Percentiles rank a stretch among this genome's conserved stretches.
Evolutionary conservation across 2,329 filamentous ascomycete genomes (phyloP).

Genomic region (Diaporthe eres): DNA sequence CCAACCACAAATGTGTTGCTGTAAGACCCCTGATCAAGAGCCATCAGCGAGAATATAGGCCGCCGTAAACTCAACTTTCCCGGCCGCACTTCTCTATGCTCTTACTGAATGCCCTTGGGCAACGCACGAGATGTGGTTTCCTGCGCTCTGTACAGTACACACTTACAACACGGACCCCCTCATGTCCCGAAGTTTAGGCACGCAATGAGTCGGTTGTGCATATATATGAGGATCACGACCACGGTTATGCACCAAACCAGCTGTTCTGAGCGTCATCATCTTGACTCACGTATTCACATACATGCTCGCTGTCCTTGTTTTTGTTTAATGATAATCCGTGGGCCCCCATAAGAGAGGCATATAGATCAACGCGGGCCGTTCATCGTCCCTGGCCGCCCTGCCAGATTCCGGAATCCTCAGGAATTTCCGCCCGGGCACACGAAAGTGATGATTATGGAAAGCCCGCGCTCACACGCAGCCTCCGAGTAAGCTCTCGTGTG

Average conservation of each 20-base stretch:
- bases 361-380: background rate
- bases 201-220: background rate
- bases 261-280: background rate
- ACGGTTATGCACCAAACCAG: background rate
- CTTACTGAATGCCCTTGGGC: background rate
- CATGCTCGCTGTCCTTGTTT: background rate
- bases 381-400: too few species aligned
- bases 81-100: background rate
- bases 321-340: background rate
- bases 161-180: background rate
- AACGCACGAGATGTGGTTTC: background rate
- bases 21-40: background rate
- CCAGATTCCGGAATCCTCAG: too few species aligned
- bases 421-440: too few species aligned
- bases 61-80: background rate
- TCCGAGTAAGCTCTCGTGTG: background rate
- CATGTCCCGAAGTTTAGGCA: background rate
- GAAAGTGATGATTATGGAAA: background rate
- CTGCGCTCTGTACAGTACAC: background rate
- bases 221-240: background rate
- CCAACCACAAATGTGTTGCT: background rate
- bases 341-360: too few species aligned
- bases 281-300: background rate
- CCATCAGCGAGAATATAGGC: background rate
- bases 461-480: too few species aligned